A percentile compares a stretch with the other conserved stretches of the same genome.
phyloP scores from a whole-genome alignment of 768 basidiomycete genomes.

The Trametes meyenii region DNA sequence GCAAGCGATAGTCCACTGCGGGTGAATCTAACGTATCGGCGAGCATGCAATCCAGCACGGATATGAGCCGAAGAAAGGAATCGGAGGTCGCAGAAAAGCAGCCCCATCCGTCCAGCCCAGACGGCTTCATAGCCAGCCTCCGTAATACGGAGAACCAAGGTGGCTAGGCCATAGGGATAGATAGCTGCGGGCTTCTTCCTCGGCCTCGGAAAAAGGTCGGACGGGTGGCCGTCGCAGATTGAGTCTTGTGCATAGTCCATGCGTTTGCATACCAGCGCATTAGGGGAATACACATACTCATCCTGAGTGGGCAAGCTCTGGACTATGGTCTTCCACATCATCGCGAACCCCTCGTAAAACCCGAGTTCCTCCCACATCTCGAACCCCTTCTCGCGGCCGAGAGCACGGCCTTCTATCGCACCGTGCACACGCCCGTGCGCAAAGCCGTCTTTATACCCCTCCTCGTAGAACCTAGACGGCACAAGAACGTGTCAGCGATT shows the following conservation, averaged over 20 bases:
- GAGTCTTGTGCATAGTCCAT: not conserved
- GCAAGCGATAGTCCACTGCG: not conserved
- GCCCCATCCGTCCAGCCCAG: too few relatives aligned
- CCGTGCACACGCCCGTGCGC: slow-evolving; percentile 90
- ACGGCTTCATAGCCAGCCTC: too few relatives aligned
- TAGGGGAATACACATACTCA: slow-evolving; percentile 45
- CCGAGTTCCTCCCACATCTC: slow-evolving; percentile 98
- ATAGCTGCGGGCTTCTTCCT: too few relatives aligned
- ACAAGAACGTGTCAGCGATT: not conserved
- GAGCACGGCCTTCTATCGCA: slow-evolving; percentile 84
- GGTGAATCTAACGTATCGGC: not conserved
- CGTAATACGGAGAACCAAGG: too few relatives aligned
- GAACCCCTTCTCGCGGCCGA: slow-evolving; percentile 89
- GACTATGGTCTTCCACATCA: slow-evolving; percentile 63
- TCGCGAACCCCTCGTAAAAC: slow-evolving; percentile 86
- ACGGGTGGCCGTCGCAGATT: too few relatives aligned
- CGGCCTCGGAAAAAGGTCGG: too few relatives aligned
- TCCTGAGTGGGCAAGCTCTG: slow-evolving; percentile 44
- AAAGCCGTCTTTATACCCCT: slow-evolving; percentile 76
- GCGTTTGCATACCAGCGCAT: not conserved
- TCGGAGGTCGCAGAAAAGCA: too few relatives aligned
- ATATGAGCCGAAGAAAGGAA: not conserved
- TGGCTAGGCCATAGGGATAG: too few relatives aligned
- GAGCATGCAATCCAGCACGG: not conserved
- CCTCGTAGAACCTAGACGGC: slow-evolving; percentile 69